Percentiles rank a stretch among this genome's conserved stretches.
These are phyloP conservation scores for Cyberlindnera maritima DNA, from an alignment of 805 yeast species.

Conservation along the genomic window DNA sequence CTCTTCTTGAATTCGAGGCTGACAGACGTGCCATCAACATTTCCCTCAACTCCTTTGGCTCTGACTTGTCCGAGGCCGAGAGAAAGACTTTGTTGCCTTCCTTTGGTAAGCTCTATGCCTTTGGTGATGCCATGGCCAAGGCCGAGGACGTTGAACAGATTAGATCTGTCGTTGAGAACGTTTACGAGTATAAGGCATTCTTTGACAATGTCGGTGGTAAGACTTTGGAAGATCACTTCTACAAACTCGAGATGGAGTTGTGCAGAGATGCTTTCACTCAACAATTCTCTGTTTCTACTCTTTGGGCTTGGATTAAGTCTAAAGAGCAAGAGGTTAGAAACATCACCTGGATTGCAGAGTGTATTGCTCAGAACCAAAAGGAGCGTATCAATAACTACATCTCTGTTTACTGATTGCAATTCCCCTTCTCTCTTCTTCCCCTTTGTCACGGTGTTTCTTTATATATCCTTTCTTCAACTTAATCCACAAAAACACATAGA, in stretches of 20 bases:
- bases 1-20: conserved; percentile 84
- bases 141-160: conserved; percentile 87
- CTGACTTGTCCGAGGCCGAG: conserved; percentile 74
- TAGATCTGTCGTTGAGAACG: conserved; percentile 56
- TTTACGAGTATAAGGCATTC: conserved; percentile 64
- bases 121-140: conserved; percentile 61
- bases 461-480: too few species aligned
- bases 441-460: too few species aligned
- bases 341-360: conserved; percentile 99
- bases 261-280: conserved; percentile 94
- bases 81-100: conserved; percentile 72
- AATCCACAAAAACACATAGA: too few species aligned
- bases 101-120: conserved; percentile 71
- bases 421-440: too few species aligned
- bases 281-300: conserved; percentile 84
- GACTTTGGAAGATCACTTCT: conserved; percentile 90
- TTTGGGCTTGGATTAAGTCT: conserved; percentile 96
- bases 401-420: conserved; percentile 51
- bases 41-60: conserved; percentile 81
- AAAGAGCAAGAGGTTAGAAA: conserved; percentile 96
- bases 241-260: conserved; percentile 85
- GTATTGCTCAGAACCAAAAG: conserved; percentile 98
- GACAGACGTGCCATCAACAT: conserved; percentile 94
- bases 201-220: conserved; percentile 48
- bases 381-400: conserved; percentile 90